These are phyloP conservation scores for Epichloe glyceriae DNA, from an alignment of 2,329 filamentous ascomycete genomes.

Conservation along the genomic window DNA sequence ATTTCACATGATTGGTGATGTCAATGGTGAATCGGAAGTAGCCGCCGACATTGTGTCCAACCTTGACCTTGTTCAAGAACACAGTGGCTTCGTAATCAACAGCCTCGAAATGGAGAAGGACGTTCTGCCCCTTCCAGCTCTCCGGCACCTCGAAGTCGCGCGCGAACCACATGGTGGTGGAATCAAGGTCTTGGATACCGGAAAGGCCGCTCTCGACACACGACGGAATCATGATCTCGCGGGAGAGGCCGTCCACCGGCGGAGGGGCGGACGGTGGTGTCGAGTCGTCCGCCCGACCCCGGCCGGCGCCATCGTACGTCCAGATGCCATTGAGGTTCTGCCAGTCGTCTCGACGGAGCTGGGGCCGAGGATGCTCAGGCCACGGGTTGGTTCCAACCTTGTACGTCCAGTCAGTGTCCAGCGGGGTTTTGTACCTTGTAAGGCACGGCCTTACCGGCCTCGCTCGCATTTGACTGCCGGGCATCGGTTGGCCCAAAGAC, in stretches of 20 bases:
- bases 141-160: constrained; percentile 37
- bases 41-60: constrained; percentile 43
- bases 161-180: constrained; percentile 35
- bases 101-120: constrained; percentile 44
- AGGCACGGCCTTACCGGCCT: constrained; percentile 7
- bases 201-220: constrained; percentile 35
- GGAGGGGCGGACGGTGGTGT: constrained; percentile 6
- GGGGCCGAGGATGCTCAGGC: constrained; percentile 46
- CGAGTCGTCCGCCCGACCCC: constrained; percentile 4
- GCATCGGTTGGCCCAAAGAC: not conserved
- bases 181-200: constrained; percentile 29
- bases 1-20: constrained; percentile 32
- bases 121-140: constrained; percentile 29
- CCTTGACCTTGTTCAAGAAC: constrained; percentile 42
- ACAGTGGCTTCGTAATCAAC: constrained; percentile 46
- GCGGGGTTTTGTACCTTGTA: constrained; percentile 27
- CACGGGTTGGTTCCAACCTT: constrained; percentile 39
- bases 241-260: constrained; percentile 15
- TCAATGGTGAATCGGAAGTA: constrained; percentile 51
- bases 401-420: constrained; percentile 39
- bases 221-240: constrained; percentile 30
- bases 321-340: constrained; percentile 46
- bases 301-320: constrained; percentile 31
- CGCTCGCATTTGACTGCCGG: not conserved
- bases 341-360: constrained; percentile 40